These are phyloP conservation scores for Eucalyptus sp. DNA, from an alignment of 345 rosid genomes.

Conservation along the genomic window DNA sequence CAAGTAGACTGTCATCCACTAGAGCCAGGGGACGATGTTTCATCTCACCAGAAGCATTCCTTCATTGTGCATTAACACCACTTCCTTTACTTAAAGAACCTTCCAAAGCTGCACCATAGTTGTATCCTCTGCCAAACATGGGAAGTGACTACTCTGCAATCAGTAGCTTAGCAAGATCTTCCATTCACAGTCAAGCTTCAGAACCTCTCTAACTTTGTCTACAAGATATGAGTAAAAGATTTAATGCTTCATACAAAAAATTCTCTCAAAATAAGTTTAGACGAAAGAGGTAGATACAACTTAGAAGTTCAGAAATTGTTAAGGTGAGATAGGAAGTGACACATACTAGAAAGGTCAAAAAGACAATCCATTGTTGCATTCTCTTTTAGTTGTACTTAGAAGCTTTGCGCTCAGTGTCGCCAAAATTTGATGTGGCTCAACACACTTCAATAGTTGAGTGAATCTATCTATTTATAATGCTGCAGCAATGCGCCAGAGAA, in stretches of 20 bases:
- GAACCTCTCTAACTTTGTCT: constrained; percentile 82
- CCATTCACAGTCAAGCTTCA: constrained; percentile 79
- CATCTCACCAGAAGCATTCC: constrained; percentile 96
- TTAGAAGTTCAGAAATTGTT: not conserved
- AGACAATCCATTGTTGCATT: constrained; percentile 16
- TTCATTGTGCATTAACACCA: constrained; percentile 91
- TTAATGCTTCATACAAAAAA: not conserved
- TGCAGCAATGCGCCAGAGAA: too few relatives aligned
- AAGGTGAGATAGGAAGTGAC: not conserved
- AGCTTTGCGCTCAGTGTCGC: not conserved
- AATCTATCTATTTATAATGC: not conserved
- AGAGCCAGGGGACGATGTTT: constrained; percentile 94
- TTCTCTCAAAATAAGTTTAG: not conserved
- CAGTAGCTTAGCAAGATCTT: constrained; percentile 63
- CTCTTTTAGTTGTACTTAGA: not conserved
- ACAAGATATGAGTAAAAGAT: not conserved
- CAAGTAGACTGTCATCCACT: constrained; percentile 82
- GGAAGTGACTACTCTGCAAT: constrained; percentile 87
- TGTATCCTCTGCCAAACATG: constrained; percentile 89
- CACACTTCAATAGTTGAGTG: not conserved
- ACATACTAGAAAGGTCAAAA: constrained; percentile 70
- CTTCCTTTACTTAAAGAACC: constrained; percentile 94
- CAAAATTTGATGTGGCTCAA: not conserved
- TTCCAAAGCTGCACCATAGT: constrained; percentile 85
- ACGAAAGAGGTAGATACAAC: not conserved